Evolutionary conservation across 768 basidiomycete species (phyloP), one percentile per base, ranked within the genome.

Genomic region (Auricularia cornea): DNA sequence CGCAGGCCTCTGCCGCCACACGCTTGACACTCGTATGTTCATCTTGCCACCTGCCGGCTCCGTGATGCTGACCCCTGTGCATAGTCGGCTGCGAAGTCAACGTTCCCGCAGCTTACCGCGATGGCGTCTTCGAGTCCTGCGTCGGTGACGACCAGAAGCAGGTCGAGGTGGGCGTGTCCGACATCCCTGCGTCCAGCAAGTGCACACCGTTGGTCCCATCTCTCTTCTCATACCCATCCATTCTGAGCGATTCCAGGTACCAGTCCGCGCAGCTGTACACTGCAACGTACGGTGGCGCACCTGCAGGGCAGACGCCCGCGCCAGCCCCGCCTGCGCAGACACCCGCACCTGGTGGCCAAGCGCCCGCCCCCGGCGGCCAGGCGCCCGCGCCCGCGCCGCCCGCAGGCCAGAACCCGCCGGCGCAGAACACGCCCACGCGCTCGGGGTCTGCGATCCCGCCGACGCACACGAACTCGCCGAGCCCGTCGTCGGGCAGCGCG

Each of bases 21-120:
- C 84, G 65, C 87, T 78, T 64, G 70, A 68, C 64, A 63, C 40
- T 12, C n/a, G 31, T 26, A 41, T 20, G 40, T n/a, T 29, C n/a
- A n/a, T n/a, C 23, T 51, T 28, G 16, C 30, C 23, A 32, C 1
- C 11, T 40, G 29, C 10, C 14, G 6, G n/a, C 44, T n/a, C 4
- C 26, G 48, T 54, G 12, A 23, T 31, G 59, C 33, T 11, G 12
- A 16, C 2, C 29, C 20, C 2, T 8, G 16, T 56, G 29, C 56
- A 1, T 35, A 48, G 40, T 91, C 59, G 91, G 91, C 10, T 87
- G 88, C 67, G 69, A 66, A 2, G 91, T 85, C 78, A 92, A 91
- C 71, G 86, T 82, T 20, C 90, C 90, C 16, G 84, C 81, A 71
- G 73, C 76, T 32, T 87, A 87, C 38, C 71, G 79, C 59, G 76